Percentiles rank a stretch among this genome's conserved stretches.
Conservation (phyloP, 202 grass and related monocot species). For the Schoenoplectus tabernaemontani region DNA sequence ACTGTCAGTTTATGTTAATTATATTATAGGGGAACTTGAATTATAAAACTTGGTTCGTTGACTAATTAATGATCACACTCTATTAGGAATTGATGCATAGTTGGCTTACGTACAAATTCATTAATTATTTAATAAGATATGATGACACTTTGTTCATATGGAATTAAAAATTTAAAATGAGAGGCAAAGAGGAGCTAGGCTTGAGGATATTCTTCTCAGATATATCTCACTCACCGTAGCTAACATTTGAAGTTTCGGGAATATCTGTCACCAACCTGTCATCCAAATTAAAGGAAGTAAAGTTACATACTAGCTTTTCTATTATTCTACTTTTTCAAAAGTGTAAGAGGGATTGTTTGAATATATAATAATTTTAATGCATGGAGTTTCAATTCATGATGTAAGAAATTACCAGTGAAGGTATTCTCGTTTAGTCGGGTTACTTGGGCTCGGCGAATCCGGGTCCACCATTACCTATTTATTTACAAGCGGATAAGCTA, state of each 20-base stretch:
- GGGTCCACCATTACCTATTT: slow-evolving; percentile 94
- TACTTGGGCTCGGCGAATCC: slow-evolving; percentile 93
- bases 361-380: neutral
- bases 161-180: slow-evolving; percentile 18
- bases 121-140: slow-evolving; percentile 14
- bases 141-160: slow-evolving; percentile 20
- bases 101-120: neutral
- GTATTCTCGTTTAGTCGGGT: slow-evolving; percentile 92
- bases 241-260: slow-evolving; percentile 68
- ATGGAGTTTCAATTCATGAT: neutral
- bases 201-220: slow-evolving; percentile 16
- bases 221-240: slow-evolving; percentile 53
- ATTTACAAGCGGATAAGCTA: slow-evolving; percentile 19
- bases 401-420: slow-evolving; percentile 74
- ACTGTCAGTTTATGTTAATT: too few relatives aligned
- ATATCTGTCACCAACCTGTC: slow-evolving; percentile 91
- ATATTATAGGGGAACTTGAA: neutral
- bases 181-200: neutral
- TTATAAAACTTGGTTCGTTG: neutral
- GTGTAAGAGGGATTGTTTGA: neutral
- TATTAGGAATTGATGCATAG: slow-evolving; percentile 9
- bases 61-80: neutral
- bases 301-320: slow-evolving; percentile 1
- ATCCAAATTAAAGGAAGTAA: slow-evolving; percentile 2
- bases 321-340: slow-evolving; percentile 8